Evolutionary conservation across 768 basidiomycete genomes (phyloP).

Genomic region (Phylloporus rhodoxanthus): DNA sequence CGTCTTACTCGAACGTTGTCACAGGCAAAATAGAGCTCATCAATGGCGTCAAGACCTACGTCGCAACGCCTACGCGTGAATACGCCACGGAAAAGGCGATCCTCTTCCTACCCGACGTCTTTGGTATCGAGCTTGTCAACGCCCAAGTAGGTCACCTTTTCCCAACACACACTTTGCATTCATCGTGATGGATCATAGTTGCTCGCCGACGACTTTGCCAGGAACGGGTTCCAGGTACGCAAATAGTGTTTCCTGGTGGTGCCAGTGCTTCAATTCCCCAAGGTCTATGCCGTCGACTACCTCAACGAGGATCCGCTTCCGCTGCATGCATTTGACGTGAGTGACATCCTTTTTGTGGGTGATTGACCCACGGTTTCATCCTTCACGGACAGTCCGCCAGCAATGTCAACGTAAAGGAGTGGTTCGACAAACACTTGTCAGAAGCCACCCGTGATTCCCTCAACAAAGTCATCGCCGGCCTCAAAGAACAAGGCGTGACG

Average conservation of each 20-base stretch:
- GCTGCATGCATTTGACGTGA: conserved; percentile 11
- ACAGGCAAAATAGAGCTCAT: conserved; percentile 43
- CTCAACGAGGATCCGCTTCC: conserved; percentile 26
- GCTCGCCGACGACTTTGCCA: conserved; percentile 40
- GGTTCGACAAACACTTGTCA: conserved; percentile 38
- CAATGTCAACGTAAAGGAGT: conserved; percentile 26
- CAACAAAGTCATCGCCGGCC: conserved; percentile 50
- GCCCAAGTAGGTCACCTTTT: conserved; percentile 29
- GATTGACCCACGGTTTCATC: neutral
- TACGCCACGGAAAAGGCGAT: conserved; percentile 53
- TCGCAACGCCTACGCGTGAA: conserved; percentile 45
- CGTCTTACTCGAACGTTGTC: neutral
- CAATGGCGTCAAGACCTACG: conserved; percentile 45
- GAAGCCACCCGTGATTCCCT: conserved; percentile 42
- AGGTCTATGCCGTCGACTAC: conserved; percentile 25
- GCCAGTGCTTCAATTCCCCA: neutral
- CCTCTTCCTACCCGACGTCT: conserved; percentile 49
- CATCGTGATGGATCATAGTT: conserved; percentile 24
- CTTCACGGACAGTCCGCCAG: neutral
- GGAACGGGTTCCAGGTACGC: conserved; percentile 33
- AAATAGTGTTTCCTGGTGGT: too few relatives aligned
- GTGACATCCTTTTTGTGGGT: neutral
- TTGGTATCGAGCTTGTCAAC: conserved; percentile 46
- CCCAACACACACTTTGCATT: neutral
- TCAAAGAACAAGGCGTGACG: conserved; percentile 56